Evolutionary conservation across 192 early-diverging fungal species (phyloP).

Genomic region (Chytriomyces hyalinus): DNA sequence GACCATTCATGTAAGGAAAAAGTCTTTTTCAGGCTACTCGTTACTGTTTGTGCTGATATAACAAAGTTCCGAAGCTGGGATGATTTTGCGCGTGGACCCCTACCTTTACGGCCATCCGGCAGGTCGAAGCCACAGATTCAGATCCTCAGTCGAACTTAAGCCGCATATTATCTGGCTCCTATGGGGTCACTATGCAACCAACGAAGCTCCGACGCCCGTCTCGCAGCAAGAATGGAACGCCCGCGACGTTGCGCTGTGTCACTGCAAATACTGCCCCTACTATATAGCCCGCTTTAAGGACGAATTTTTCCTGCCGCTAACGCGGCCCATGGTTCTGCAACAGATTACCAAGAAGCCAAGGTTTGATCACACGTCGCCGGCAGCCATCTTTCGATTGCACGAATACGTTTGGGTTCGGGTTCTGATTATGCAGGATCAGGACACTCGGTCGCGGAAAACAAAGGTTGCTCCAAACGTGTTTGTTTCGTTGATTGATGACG

Average conservation of each 20-base stretch:
- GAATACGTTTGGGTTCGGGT: conserved; percentile 32
- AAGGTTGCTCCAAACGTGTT: conserved; percentile 16
- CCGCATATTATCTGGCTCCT: conserved; percentile 29
- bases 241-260: conserved; percentile 23
- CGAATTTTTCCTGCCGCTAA: conserved; percentile 20
- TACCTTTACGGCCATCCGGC: conserved; percentile 35
- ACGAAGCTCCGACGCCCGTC: conserved; percentile 1
- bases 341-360: neutral
- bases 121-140: conserved; percentile 20
- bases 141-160: conserved; percentile 27
- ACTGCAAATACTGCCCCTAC: conserved; percentile 13
- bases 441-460: neutral
- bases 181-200: conserved; percentile 11
- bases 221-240: conserved; percentile 15
- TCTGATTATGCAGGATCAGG: conserved; percentile 4
- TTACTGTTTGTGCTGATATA: neutral
- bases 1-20: no score
- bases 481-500: conserved; percentile 6
- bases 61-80: conserved; percentile 1
- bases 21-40: no score
- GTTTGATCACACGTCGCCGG: conserved; percentile 2
- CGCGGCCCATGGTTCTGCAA: conserved; percentile 22
- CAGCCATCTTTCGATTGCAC: conserved; percentile 15
- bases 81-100: conserved; percentile 20
- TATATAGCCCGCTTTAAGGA: conserved; percentile 10